A percentile compares a stretch with the other conserved stretches of the same genome.
These are phyloP conservation scores for Colletotrichum spaethianum DNA, from an alignment of 2,329 filamentous ascomycete species.

Conservation along the genomic window DNA sequence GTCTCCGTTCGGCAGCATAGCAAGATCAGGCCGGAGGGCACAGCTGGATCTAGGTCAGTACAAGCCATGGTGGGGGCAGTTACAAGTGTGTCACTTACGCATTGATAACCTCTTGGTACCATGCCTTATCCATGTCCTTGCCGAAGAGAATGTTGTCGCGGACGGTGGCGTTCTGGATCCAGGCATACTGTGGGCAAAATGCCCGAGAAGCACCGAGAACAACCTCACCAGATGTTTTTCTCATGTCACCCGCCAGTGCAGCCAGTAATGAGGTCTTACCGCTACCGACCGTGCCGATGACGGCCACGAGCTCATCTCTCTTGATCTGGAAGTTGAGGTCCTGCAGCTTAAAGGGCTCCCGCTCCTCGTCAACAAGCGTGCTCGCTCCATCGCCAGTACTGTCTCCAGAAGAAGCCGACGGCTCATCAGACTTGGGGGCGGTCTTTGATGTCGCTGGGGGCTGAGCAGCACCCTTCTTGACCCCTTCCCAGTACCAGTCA, in stretches of 20 bases:
- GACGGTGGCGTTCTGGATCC: slow-evolving; percentile 94
- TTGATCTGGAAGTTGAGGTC: slow-evolving; percentile 78
- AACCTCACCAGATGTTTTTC: slow-evolving; percentile 81
- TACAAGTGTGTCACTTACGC: slow-evolving; percentile 64
- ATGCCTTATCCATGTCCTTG: slow-evolving; percentile 79
- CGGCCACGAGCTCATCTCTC: slow-evolving; percentile 83
- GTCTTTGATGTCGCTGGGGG: slow-evolving; percentile 45
- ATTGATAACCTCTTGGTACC: slow-evolving; percentile 88
- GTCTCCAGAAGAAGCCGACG: slow-evolving; percentile 54
- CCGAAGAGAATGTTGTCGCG: slow-evolving; percentile 94
- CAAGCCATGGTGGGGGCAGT: neutral
- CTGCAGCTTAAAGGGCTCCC: slow-evolving; percentile 80
- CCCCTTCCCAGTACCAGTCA: slow-evolving; percentile 60
- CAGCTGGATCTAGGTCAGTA: slow-evolving; percentile 65
- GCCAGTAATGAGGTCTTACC: slow-evolving; percentile 93
- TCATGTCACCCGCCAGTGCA: slow-evolving; percentile 94
- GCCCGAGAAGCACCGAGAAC: slow-evolving; percentile 84
- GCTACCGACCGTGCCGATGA: slow-evolving; percentile 91
- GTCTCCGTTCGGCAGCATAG: slow-evolving; percentile 93
- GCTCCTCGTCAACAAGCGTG: slow-evolving; percentile 71
- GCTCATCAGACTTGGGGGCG: slow-evolving; percentile 52
- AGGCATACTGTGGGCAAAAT: slow-evolving; percentile 96
- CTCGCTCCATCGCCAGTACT: slow-evolving; percentile 67
- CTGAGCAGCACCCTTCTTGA: slow-evolving; percentile 56
- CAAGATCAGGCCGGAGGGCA: slow-evolving; percentile 86